Percentiles rank a stretch among this genome's conserved stretches.
Evolutionary conservation across 2,329 filamentous ascomycete genomes (phyloP).

Genomic region (Diaporthe ampelina): DNA sequence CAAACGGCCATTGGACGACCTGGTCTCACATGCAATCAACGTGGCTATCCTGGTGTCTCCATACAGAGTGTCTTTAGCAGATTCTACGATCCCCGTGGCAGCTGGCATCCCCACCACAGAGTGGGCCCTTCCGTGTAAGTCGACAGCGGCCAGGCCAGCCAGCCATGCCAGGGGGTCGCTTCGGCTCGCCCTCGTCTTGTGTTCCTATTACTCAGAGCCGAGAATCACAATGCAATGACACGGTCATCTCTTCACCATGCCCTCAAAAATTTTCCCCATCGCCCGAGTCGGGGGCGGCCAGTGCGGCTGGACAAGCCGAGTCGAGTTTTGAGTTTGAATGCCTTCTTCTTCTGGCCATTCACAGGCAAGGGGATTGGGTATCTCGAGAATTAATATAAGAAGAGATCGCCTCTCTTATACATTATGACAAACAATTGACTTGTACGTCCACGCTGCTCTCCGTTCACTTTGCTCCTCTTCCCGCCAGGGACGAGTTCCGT

Average conservation of each 20-base stretch:
- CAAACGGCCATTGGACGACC: not conserved
- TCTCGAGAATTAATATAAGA: conserved; percentile 10
- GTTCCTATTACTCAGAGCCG: not conserved
- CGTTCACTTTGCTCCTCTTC: conserved; percentile 67
- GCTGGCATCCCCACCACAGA: not conserved
- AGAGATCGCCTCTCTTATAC: not conserved
- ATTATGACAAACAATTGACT: not conserved
- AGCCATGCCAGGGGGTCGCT: conserved; percentile 1
- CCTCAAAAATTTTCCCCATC: conserved; percentile 10
- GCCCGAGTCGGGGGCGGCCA: conserved; percentile 3
- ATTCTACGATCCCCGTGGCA: conserved; percentile 32
- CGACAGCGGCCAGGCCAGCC: not conserved
- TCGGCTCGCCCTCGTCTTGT: not conserved
- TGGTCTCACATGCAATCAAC: conserved; percentile 29
- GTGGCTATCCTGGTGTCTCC: conserved; percentile 6
- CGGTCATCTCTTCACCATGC: conserved; percentile 14
- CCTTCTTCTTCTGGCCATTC: conserved; percentile 11
- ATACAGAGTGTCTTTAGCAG: conserved; percentile 34
- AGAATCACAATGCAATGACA: not conserved
- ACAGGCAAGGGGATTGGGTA: conserved; percentile 8
- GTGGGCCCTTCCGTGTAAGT: conserved; percentile 34
- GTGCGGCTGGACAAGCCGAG: not conserved
- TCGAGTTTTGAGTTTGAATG: conserved; percentile 6
- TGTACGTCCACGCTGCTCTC: not conserved
- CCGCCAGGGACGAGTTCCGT: conserved; percentile 65